phyloP scores from a whole-genome alignment of 352 stramenopile genomes.

The Pythium volutum region DNA sequence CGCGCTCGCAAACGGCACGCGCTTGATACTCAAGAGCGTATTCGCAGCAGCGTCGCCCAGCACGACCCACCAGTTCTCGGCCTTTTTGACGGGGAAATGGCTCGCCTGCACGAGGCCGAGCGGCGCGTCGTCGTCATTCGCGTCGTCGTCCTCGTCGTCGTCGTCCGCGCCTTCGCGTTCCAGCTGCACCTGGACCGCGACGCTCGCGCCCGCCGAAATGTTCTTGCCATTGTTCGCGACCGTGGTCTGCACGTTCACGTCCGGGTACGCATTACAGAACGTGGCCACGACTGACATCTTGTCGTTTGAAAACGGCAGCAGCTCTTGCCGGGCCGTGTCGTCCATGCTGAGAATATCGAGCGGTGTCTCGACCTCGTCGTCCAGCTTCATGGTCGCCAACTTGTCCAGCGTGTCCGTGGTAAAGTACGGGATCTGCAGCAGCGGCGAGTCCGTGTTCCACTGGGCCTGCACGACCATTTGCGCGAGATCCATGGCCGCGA shows the following conservation, averaged over 20 bases:
- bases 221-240: slow-evolving; percentile 90
- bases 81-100: slow-evolving; percentile 89
- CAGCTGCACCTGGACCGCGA: slow-evolving; percentile 84
- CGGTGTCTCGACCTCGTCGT: slow-evolving; percentile 75
- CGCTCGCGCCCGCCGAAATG: slow-evolving; percentile 87
- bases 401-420: slow-evolving; percentile 83
- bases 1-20: slow-evolving; percentile 88
- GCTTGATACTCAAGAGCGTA: slow-evolving; percentile 96
- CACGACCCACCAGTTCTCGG: slow-evolving; percentile 98
- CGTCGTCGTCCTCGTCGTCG: slow-evolving; percentile 54
- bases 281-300: slow-evolving; percentile 97
- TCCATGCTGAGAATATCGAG: slow-evolving; percentile 92
- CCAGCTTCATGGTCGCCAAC: slow-evolving; percentile 51
- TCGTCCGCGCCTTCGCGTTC: slow-evolving; percentile 91
- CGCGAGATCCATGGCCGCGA: slow-evolving; percentile 98
- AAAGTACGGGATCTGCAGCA: slow-evolving; percentile 98
- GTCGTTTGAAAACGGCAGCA: slow-evolving; percentile 85
- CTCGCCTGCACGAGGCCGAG: slow-evolving; percentile 72
- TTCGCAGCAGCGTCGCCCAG: slow-evolving; percentile 96
- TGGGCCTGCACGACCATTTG: slow-evolving; percentile 99
- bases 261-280: slow-evolving; percentile 99
- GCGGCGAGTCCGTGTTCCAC: slow-evolving; percentile 96
- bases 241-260: slow-evolving; percentile 95
- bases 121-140: slow-evolving; percentile 43
- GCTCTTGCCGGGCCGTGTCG: slow-evolving; percentile 87